Percentiles rank a stretch among this genome's conserved stretches.
phyloP scores from a whole-genome alignment of 345 rosid species.

The Salix viminalis region DNA sequence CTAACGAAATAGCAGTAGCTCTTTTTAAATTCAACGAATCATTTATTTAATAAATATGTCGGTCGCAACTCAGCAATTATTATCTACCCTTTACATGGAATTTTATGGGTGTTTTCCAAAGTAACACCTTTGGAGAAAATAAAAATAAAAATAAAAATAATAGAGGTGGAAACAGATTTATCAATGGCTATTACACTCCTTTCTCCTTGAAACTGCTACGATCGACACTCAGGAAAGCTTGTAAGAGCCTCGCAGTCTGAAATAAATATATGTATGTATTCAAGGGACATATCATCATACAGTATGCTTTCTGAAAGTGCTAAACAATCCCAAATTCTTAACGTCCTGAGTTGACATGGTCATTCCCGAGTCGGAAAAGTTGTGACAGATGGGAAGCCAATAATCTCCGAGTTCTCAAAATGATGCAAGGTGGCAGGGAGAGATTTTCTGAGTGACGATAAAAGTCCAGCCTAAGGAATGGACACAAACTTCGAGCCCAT shows the following conservation, averaged over 20 bases:
- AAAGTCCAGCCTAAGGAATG: background rate
- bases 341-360: constrained; percentile 10
- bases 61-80: too few species aligned
- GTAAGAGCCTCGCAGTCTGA: too few species aligned
- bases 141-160: too few species aligned
- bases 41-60: too few species aligned
- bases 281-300: constrained; percentile 12
- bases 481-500: background rate
- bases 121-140: too few species aligned
- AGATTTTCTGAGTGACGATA: background rate
- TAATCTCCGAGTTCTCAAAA: constrained; percentile 1
- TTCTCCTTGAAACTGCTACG: too few species aligned
- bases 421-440: background rate
- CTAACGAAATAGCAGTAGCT: too few species aligned
- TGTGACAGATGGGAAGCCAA: constrained; percentile 20
- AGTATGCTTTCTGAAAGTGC: constrained; percentile 6
- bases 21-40: too few species aligned
- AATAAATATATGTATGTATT: background rate
- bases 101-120: too few species aligned
- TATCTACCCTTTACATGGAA: too few species aligned
- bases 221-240: too few species aligned
- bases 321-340: constrained; percentile 1
- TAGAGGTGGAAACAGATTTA: background rate
- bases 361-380: constrained; percentile 4
- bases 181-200: constrained; percentile 13